A percentile compares a stretch with the other conserved stretches of the same genome.
Conservation (phyloP, 371 early-diverging fungal genomes). For the Smittium culicis region DNA sequence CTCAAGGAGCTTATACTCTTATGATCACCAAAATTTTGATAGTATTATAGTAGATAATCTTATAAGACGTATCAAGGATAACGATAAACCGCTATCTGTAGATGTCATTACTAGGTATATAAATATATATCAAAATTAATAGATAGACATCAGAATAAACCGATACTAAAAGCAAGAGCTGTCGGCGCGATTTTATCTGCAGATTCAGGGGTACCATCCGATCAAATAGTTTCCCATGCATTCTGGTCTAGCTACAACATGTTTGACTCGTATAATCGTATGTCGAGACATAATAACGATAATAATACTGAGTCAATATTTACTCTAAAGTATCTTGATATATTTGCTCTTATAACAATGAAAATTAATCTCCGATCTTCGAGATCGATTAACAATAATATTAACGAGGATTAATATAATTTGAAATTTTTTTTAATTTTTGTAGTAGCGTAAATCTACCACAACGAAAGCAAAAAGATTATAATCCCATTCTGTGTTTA, state of each 20-base stretch:
- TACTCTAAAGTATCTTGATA: neutral
- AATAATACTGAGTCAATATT: neutral
- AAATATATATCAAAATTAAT: neutral
- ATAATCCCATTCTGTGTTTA: too few species aligned
- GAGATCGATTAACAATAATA: too few species aligned
- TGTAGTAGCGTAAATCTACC: too few species aligned
- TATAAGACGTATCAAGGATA: neutral
- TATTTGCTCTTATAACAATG: too few species aligned
- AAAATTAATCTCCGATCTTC: too few species aligned
- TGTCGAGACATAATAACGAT: neutral
- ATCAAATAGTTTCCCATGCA: constrained; percentile 3
- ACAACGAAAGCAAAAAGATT: too few species aligned
- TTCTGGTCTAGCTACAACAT: neutral
- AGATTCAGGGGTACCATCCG: neutral
- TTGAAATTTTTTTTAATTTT: too few species aligned
- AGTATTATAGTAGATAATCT: neutral
- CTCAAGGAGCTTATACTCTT: neutral
- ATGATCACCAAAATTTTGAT: neutral
- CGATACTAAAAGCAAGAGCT: constrained; percentile 2
- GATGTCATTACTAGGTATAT: neutral
- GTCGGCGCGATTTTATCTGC: neutral
- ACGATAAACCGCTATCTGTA: neutral
- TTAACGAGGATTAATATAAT: too few species aligned
- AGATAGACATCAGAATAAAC: neutral
- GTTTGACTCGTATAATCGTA: neutral